Base-by-base conservation (phyloP, 2,329 filamentous ascomycete genomes). In the Neofusicoccum ribis region DNA sequence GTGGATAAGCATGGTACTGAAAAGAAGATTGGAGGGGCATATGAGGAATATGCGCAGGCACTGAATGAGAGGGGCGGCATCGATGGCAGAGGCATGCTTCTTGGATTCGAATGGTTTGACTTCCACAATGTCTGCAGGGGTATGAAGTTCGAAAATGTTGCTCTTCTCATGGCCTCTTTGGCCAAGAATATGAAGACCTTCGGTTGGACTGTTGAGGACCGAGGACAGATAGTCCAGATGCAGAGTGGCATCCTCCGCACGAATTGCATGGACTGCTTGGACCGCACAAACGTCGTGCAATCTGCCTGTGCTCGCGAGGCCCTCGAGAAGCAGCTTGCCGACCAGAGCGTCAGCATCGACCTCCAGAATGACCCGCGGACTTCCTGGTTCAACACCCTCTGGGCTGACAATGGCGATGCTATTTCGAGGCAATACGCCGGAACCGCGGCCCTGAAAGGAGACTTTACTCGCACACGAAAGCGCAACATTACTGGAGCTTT, bases 191-290 rank as follows among this genome's bases (percentile, higher is more conserved):
- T 97, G 11, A 87, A 90, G 49, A 81, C 83, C 4, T 87, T 90
- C 51, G 89, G 91, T 0, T 93, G 91, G 79, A 92, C 90, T 0
- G 85, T 91, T 12, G 75, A 85, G 14, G 77, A 82, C 8, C 73
- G 80, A 36, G 79, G 80, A 17, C 74, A 76, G 23, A 68, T 80
- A 2, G 65, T 78, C 20, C 76, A 78, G 39, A 76, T 74, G 52
- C 93, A 97, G 74, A 83, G 81, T 31, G 93, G 93, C 1, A 86
- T 96, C 6, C 76, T 98, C n/a, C 86, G 95, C 64, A 97, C 93
- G 1, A 99, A 99, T 73, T 99, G 95, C 77, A 98, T 99, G 95
- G 95, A 99, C 74, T 99, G 95, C 71, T 82, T 99, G 9, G 95
- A 99, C 75, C 88, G 95, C 23, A 99, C 95, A 1, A 98, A 98